Evolutionary conservation across 73 alveolate species (phyloP).

Genomic region (Symbiodinium pilosum): DNA sequence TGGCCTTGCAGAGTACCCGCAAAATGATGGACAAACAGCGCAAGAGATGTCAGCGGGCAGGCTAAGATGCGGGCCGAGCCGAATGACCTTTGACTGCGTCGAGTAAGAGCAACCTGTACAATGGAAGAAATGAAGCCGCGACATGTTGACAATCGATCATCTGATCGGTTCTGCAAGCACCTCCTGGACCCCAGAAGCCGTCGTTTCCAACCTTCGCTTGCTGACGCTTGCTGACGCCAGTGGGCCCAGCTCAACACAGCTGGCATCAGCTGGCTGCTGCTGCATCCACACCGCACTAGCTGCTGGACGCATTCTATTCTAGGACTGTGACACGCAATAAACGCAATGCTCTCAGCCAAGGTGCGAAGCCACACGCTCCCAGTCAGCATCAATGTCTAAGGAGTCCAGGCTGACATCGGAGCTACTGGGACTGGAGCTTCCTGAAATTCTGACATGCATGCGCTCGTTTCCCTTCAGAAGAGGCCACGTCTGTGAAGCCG

Average conservation of each 20-base stretch:
- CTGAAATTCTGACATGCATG: too few relatives aligned
- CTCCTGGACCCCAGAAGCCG: background rate
- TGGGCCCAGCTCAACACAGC: too few relatives aligned
- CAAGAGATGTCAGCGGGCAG: too few relatives aligned
- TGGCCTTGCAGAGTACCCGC: background rate
- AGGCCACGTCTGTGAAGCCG: too few relatives aligned
- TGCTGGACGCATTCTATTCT: too few relatives aligned
- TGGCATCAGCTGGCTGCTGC: too few relatives aligned
- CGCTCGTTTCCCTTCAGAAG: too few relatives aligned
- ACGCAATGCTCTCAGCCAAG: background rate
- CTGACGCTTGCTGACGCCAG: too few relatives aligned
- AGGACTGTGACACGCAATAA: too few relatives aligned
- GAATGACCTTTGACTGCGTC: background rate
- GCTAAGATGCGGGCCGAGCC: background rate
- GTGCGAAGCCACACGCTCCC: constrained; percentile 14
- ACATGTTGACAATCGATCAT: too few relatives aligned
- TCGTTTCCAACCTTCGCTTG: background rate
- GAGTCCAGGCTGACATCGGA: background rate
- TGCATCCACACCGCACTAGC: too few relatives aligned
- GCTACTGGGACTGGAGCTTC: constrained; percentile 9
- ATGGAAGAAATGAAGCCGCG: background rate
- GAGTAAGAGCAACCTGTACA: background rate
- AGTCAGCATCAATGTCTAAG: background rate
- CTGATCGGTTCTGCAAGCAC: background rate
- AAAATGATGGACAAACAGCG: too few relatives aligned